phyloP scores from a whole-genome alignment of 2,329 filamentous ascomycete genomes.

The Exophiala aquamarina region DNA sequence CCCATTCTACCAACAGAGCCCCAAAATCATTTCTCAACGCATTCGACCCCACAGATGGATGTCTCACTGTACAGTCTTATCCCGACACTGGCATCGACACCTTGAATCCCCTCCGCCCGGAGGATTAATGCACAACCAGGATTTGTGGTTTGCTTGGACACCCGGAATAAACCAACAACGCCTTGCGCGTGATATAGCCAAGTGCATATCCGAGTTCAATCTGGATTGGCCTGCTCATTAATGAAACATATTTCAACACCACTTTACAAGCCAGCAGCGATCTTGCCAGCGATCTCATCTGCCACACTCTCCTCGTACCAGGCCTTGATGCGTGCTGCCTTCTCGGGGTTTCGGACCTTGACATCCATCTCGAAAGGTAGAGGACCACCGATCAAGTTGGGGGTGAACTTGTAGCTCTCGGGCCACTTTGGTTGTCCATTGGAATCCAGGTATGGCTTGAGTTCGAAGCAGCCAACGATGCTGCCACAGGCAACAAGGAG shows the following conservation, averaged over 20 bases:
- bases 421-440: conserved; percentile 28
- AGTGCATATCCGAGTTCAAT: background rate
- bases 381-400: conserved; percentile 29
- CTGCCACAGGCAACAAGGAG: conserved; percentile 29
- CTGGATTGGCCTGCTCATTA: background rate
- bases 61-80: background rate
- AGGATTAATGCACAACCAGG: too few species aligned
- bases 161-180: conserved; percentile 8
- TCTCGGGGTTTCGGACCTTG: conserved; percentile 26
- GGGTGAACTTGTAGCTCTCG: conserved; percentile 25
- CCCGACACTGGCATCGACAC: background rate
- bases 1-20: too few species aligned
- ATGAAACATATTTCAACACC: background rate
- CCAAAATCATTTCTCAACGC: background rate
- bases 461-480: conserved; percentile 29
- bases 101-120: background rate
- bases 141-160: background rate
- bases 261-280: conserved; percentile 17
- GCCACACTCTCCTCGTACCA: conserved; percentile 29
- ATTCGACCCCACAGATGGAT: background rate
- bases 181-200: conserved; percentile 6
- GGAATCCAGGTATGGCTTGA: conserved; percentile 24
- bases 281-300: conserved; percentile 26
- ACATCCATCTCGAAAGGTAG: conserved; percentile 31
- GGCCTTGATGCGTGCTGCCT: conserved; percentile 27